Conservation (phyloP, 2,329 filamentous ascomycete genomes). For the Stagonosporopsis tanaceti region DNA sequence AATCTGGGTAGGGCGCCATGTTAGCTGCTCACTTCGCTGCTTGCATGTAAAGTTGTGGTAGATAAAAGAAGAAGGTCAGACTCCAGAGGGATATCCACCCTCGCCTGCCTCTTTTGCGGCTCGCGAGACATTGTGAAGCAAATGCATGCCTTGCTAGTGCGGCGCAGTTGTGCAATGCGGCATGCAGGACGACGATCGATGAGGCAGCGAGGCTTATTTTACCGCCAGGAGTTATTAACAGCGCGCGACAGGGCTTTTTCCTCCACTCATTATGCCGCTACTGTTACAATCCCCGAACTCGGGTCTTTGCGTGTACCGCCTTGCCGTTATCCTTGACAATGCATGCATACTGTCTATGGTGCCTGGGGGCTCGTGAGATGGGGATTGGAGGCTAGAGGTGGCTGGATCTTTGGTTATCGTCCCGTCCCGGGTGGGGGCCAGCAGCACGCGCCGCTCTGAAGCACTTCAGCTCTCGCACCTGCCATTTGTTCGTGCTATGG, state of each 20-base stretch:
- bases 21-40: constrained; percentile 2
- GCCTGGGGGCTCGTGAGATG: constrained; percentile 13
- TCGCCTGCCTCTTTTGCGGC: constrained; percentile 7
- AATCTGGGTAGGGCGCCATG: constrained; percentile 17
- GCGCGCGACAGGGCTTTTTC: constrained; percentile 4
- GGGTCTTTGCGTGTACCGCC: constrained; percentile 10
- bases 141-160: constrained; percentile 14
- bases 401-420: constrained; percentile 15
- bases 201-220: constrained; percentile 24
- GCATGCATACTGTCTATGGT: not conserved
- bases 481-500: constrained; percentile 1
- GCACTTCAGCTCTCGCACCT: constrained; percentile 1
- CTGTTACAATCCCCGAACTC: constrained; percentile 9
- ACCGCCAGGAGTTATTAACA: constrained; percentile 23
- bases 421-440: constrained; percentile 13
- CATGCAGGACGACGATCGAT: constrained; percentile 18
- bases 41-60: not conserved
- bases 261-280: constrained; percentile 18
- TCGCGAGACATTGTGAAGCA: constrained; percentile 13
- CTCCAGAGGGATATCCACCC: constrained; percentile 3
- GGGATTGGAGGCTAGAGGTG: constrained; percentile 9
- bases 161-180: constrained; percentile 21
- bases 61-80: not conserved
- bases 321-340: constrained; percentile 9
- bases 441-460: constrained; percentile 5